A percentile compares a stretch with the other conserved stretches of the same genome.
phyloP scores from a whole-genome alignment of 148 eudicot genomes.

The Nyssa sinensis region DNA sequence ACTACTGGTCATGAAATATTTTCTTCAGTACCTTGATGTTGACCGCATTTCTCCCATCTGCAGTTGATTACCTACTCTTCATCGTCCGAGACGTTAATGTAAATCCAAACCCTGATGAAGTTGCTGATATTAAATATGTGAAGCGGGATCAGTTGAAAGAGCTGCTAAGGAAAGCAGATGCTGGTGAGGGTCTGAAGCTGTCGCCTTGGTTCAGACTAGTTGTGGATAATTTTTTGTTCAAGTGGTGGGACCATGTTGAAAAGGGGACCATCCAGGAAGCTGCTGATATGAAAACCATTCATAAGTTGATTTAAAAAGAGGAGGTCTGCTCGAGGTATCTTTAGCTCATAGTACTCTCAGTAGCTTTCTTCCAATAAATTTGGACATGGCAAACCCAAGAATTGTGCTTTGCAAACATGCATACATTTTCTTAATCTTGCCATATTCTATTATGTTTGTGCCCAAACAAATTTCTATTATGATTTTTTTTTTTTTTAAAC shows the following conservation, averaged over 20 bases:
- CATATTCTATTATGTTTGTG: neutral
- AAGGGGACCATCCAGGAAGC: slow-evolving; percentile 56
- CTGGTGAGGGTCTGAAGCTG: slow-evolving; percentile 74
- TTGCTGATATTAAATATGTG: slow-evolving; percentile 65
- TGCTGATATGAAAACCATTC: slow-evolving; percentile 68
- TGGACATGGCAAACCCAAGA: neutral
- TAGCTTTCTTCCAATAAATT: neutral
- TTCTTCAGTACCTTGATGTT: neutral
- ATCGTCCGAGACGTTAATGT: slow-evolving; percentile 57
- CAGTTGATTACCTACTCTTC: slow-evolving; percentile 81
- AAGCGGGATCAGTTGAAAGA: slow-evolving; percentile 63
- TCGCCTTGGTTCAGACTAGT: slow-evolving; percentile 86
- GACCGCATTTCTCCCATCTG: neutral
- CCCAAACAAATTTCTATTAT: neutral
- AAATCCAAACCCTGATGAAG: slow-evolving; percentile 82
- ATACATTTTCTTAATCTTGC: neutral
- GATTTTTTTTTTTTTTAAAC: no score
- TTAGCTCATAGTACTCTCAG: neutral
- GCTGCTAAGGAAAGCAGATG: slow-evolving; percentile 72
- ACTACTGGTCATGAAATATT: no score
- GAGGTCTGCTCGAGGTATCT: neutral
- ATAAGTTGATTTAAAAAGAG: slow-evolving; percentile 38
- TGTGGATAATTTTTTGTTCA: slow-evolving; percentile 75
- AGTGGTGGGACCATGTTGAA: slow-evolving; percentile 87
- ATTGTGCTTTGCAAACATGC: neutral